Conservation (phyloP, 73 alveolate species). For the Tetrahymena thermophila region DNA sequence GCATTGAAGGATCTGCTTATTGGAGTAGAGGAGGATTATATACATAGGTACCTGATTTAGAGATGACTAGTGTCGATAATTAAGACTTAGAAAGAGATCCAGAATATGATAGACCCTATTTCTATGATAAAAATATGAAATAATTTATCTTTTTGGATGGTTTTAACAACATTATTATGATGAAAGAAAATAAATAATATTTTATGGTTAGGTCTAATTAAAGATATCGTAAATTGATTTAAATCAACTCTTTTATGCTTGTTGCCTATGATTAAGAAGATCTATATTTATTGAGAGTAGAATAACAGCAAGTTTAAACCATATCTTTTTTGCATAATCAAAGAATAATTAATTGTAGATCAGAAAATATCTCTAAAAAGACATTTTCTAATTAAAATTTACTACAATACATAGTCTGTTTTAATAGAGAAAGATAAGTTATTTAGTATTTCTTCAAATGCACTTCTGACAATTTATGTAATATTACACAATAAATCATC, state of each 20-base stretch:
- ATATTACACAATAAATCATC: neutral
- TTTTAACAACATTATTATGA: neutral
- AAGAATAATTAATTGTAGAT: neutral
- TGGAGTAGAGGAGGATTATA: conserved; percentile 1
- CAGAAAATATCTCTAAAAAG: neutral
- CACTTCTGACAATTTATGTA: neutral
- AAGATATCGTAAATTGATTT: neutral
- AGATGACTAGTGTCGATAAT: neutral
- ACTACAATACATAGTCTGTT: neutral
- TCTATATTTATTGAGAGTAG: neutral
- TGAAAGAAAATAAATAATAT: neutral
- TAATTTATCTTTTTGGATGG: neutral
- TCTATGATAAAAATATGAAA: neutral
- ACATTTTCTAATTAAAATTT: neutral
- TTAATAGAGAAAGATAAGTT: neutral
- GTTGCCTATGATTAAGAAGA: neutral
- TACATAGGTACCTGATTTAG: neutral
- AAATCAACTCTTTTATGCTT: neutral
- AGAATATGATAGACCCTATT: neutral
- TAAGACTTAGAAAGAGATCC: neutral
- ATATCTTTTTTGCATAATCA: neutral
- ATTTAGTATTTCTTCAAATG: neutral
- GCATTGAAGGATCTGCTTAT: neutral
- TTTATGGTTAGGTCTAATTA: neutral
- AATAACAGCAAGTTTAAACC: neutral